Percentiles rank a stretch among this genome's conserved stretches.
Evolutionary conservation across 2,329 filamentous ascomycete genomes (phyloP).

Genomic region (Diaporthe eres): DNA sequence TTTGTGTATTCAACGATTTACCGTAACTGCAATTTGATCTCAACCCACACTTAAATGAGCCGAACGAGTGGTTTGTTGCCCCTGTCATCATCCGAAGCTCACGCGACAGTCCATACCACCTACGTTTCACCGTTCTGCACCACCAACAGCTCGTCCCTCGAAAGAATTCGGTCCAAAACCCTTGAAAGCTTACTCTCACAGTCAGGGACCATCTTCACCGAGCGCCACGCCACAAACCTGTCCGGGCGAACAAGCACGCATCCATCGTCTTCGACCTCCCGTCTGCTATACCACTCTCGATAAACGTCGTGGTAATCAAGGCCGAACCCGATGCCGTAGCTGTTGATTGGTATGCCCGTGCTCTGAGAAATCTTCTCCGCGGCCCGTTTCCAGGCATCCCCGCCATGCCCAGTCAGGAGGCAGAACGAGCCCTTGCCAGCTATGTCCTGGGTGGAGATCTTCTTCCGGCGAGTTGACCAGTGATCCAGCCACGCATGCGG

Average conservation of each 20-base stretch:
- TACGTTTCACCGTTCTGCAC: not conserved
- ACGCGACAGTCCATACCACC: too few relatives aligned
- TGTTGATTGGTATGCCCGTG: constrained; percentile 58
- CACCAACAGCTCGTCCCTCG: not conserved
- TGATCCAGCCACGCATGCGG: constrained; percentile 69
- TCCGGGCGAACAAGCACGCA: constrained; percentile 67
- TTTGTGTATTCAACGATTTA: not conserved
- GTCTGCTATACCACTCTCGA: constrained; percentile 62
- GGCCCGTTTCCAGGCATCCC: constrained; percentile 62
- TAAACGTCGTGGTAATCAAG: constrained; percentile 69
- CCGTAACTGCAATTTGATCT: not conserved
- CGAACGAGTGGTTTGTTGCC: not conserved
- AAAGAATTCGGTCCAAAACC: constrained; percentile 38
- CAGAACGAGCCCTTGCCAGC: constrained; percentile 62
- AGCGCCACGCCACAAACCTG: constrained; percentile 65
- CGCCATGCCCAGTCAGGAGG: constrained; percentile 62
- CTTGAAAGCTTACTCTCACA: constrained; percentile 38
- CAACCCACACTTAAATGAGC: too few relatives aligned
- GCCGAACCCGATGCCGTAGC: constrained; percentile 62
- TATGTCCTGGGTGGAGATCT: constrained; percentile 65
- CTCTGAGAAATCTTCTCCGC: constrained; percentile 52
- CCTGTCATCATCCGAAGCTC: not conserved
- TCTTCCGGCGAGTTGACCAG: constrained; percentile 43
- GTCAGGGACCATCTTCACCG: constrained; percentile 17
- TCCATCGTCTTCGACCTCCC: constrained; percentile 65